Conservation (phyloP, 352 stramenopile species). For the Phytophthora hibernalis region DNA sequence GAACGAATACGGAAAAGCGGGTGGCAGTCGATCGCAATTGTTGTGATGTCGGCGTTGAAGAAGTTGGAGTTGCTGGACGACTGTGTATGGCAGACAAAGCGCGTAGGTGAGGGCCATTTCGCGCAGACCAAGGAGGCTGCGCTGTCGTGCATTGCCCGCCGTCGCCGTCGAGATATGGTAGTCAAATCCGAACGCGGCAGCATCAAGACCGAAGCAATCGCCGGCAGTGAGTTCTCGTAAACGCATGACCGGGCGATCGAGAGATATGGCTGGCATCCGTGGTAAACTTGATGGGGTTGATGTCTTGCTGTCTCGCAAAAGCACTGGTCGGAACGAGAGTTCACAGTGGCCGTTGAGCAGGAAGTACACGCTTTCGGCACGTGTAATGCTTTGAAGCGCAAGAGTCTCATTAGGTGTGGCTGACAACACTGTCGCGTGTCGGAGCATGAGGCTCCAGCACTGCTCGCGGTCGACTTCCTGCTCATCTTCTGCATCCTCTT, state of each 20-base stretch:
- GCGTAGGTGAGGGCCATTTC: conserved; percentile 45
- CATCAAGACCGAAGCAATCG: conserved; percentile 59
- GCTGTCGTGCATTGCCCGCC: conserved; percentile 49
- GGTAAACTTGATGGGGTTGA: conserved; percentile 10
- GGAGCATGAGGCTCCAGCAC: conserved; percentile 25
- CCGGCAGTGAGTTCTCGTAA: conserved; percentile 44
- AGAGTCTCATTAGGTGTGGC: conserved; percentile 23
- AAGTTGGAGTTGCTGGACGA: conserved; percentile 40
- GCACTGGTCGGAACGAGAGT: conserved; percentile 29
- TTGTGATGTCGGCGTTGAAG: conserved; percentile 17
- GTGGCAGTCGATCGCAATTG: not conserved
- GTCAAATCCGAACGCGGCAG: conserved; percentile 51
- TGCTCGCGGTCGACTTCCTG: conserved; percentile 9
- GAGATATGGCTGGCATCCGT: conserved; percentile 2
- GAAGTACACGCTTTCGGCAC: conserved; percentile 25
- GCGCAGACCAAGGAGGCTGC: conserved; percentile 55
- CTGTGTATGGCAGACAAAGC: conserved; percentile 42
- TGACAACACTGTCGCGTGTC: conserved; percentile 23
- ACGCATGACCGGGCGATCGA: conserved; percentile 13
- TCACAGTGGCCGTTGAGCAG: conserved; percentile 33
- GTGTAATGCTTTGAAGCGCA: conserved; percentile 11
- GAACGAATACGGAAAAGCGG: conserved; percentile 26
- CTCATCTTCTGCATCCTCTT: conserved; percentile 10
- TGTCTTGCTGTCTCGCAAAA: conserved; percentile 10
- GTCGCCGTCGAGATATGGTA: conserved; percentile 42